phyloP scores from a whole-genome alignment of 2,329 filamentous ascomycete genomes.

The Aspergillus quadricinctus region DNA sequence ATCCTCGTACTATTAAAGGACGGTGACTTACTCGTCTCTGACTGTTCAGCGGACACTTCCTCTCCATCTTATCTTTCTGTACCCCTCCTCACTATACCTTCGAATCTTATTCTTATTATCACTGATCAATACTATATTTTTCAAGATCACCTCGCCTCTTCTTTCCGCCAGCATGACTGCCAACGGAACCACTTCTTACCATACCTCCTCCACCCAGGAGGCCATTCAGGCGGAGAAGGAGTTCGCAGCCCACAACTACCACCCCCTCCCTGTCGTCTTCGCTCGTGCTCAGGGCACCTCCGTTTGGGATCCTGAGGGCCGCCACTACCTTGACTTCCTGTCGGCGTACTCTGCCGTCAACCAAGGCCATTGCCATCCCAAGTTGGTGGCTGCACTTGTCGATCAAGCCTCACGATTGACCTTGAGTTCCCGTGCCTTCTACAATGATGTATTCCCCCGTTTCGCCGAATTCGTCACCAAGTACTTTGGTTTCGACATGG shows the following conservation, averaged over 20 bases:
- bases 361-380: slow-evolving; percentile 96
- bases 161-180: slow-evolving; percentile 18
- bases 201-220: slow-evolving; percentile 70
- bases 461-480: slow-evolving; percentile 89
- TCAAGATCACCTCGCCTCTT: neutral
- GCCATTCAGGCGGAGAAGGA: slow-evolving; percentile 78
- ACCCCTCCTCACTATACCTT: neutral
- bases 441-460: slow-evolving; percentile 96
- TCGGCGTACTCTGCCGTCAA: slow-evolving; percentile 98
- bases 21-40: slow-evolving; percentile 4
- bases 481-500: slow-evolving; percentile 95
- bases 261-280: slow-evolving; percentile 93
- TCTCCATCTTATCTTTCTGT: neutral
- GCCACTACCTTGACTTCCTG: slow-evolving; percentile 94
- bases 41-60: neutral
- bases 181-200: slow-evolving; percentile 52
- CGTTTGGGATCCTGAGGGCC: slow-evolving; percentile 96
- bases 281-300: slow-evolving; percentile 76
- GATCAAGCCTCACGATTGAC: slow-evolving; percentile 88
- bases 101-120: neutral
- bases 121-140: neutral
- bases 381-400: slow-evolving; percentile 82
- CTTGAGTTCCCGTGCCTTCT: slow-evolving; percentile 88
- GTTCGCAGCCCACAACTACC: slow-evolving; percentile 97
- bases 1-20: neutral